Evolutionary conservation across 495 filamentous ascomycete species (phyloP).

Genomic region (Hypoxylon trugodes): DNA sequence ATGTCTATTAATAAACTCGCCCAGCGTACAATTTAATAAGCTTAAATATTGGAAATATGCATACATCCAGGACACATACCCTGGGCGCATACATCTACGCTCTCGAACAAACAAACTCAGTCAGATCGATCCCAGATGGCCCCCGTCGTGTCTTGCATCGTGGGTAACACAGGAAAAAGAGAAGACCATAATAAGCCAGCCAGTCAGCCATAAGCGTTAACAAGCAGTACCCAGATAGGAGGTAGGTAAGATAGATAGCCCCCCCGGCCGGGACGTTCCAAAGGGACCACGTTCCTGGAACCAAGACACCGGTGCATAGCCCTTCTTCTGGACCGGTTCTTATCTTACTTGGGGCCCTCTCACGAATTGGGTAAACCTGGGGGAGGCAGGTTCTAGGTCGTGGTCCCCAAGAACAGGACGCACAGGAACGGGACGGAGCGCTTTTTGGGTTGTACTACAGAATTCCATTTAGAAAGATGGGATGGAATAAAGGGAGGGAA

Average conservation of each 20-base stretch:
- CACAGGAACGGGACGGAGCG: constrained; percentile 23
- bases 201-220: constrained; percentile 7
- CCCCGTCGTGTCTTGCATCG: constrained; percentile 33
- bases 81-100: too few species aligned
- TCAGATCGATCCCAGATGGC: constrained; percentile 33
- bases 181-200: not conserved
- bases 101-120: not conserved
- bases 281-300: constrained; percentile 37
- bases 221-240: too few species aligned
- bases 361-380: not conserved
- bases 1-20: too few species aligned
- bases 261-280: constrained; percentile 27
- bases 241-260: too few species aligned
- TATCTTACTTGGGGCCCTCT: not conserved
- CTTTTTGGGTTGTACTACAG: constrained; percentile 10
- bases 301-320: constrained; percentile 28
- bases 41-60: constrained; percentile 3
- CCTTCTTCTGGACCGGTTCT: constrained; percentile 31
- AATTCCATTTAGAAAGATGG: too few species aligned
- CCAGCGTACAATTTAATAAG: too few species aligned
- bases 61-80: too few species aligned
- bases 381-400: not conserved
- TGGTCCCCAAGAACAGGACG: constrained; percentile 3
- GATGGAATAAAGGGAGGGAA: too few species aligned
- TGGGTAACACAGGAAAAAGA: constrained; percentile 30